These are phyloP conservation scores for Tetrapisispora phaffii DNA, from an alignment of 805 yeast species.

Conservation along the genomic window DNA sequence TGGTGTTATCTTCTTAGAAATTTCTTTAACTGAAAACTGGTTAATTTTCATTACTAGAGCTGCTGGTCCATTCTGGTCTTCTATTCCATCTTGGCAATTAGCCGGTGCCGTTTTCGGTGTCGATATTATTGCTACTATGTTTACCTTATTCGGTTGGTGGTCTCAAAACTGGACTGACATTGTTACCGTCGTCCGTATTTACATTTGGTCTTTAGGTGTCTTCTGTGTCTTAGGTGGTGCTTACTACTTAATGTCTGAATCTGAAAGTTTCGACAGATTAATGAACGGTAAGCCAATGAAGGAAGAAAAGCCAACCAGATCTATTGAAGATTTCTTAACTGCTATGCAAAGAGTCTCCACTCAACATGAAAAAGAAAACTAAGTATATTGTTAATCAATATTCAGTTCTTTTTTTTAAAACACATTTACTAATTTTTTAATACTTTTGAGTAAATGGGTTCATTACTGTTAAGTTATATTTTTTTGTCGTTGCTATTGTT, in stretches of 20 bases:
- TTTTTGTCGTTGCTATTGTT: not conserved
- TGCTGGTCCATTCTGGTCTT: conserved; percentile 97
- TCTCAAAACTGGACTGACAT: conserved; percentile 95
- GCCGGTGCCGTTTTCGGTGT: conserved; percentile 87
- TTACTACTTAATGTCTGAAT: conserved; percentile 82
- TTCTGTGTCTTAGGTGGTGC: conserved; percentile 96
- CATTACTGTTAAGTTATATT: not conserved
- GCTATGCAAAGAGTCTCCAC: conserved; percentile 86
- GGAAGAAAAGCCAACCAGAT: conserved; percentile 49
- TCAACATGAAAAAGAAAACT: conserved; percentile 76
- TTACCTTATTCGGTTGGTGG: conserved; percentile 95
- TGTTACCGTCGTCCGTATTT: conserved; percentile 86
- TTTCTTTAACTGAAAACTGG: conserved; percentile 94
- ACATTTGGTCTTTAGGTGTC: conserved; percentile 93
- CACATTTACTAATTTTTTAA: conserved; percentile 1
- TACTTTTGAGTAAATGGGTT: not conserved
- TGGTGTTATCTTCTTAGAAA: conserved; percentile 88
- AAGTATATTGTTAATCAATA: conserved; percentile 14
- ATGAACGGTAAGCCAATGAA: conserved; percentile 72
- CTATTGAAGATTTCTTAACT: conserved; percentile 72
- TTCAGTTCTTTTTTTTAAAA: not conserved
- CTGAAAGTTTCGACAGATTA: conserved; percentile 69
- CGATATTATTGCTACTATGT: conserved; percentile 85
- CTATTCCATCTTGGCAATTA: conserved; percentile 93
- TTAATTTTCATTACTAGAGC: conserved; percentile 94